Conservation (phyloP, 352 stramenopile genomes). For the Phytophthora melonis region DNA sequence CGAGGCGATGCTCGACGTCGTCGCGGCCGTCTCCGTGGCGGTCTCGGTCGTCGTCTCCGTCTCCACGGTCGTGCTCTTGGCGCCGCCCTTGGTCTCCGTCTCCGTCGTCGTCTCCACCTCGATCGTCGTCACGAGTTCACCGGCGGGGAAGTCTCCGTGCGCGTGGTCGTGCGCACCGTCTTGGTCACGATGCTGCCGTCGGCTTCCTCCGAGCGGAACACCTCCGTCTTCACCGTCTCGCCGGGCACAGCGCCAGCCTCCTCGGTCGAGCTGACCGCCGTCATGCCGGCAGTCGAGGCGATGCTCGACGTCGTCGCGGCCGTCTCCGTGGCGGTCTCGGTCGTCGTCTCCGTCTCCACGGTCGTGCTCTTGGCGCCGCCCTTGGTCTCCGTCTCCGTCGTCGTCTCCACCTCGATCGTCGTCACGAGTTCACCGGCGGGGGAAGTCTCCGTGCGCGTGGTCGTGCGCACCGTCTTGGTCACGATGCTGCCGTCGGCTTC, state of each 20-base stretch:
- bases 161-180: conserved; percentile 11
- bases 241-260: not conserved
- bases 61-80: conserved; percentile 9
- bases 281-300: conserved; percentile 4
- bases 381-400: conserved; percentile 5
- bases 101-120: conserved; percentile 11
- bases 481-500: conserved; percentile 1
- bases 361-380: conserved; percentile 7
- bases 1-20: conserved; percentile 5
- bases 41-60: conserved; percentile 10
- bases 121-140: conserved; percentile 7
- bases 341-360: conserved; percentile 9
- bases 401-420: conserved; percentile 11
- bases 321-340: conserved; percentile 7
- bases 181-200: conserved; percentile 10
- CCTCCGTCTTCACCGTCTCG: conserved; percentile 12
- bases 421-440: conserved; percentile 2
- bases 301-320: conserved; percentile 7
- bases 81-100: conserved; percentile 3
- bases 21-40: conserved; percentile 3
- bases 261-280: conserved; percentile 8
- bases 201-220: conserved; percentile 10
- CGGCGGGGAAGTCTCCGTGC: conserved; percentile 1
- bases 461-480: conserved; percentile 12
- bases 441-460: conserved; percentile 4